Base-by-base conservation (phyloP, 2,329 filamentous ascomycete genomes). In the Colletotrichum camelliae region DNA sequence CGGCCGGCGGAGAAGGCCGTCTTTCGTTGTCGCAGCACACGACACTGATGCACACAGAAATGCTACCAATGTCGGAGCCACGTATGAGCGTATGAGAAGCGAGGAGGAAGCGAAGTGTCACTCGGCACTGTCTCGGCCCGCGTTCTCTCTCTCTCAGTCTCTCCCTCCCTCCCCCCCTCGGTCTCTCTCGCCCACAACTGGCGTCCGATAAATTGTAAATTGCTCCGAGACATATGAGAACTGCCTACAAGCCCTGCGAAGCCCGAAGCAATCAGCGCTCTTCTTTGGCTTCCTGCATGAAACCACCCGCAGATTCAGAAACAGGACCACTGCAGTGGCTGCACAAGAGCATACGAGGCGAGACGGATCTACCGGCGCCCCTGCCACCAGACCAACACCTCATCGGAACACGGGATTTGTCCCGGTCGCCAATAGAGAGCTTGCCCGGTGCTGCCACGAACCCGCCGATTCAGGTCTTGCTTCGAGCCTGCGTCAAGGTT, bases 221-320 rank as follows among this genome's bases (percentile, higher is more conserved):
- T 24, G n/a, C n/a, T 39, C 64, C 62, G 21, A 75, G 43, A 68
- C 70, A 74, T 39, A 69, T 75, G 70, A 65, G 13, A 52, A 21
- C 31, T 39, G 60, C 65, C 72, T 75, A 61, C 60, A 67, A 70
- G 18, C 21, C 24, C 60, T 60, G 27, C 48, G 21, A 70, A 61
- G 58, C 48, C 48, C 6, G 24, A 35, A 29, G 31, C 74, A 67
- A 71, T 75, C 74, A 75, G 61, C 48, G 39, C 35, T 31, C 66
- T 31, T 33, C 43, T 33, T 62, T 55, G 66, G 71, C 71, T 71
- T 60, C 48, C 55, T 75, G 74, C 74, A 76, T 74, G 37, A 58
- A 58, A 65, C 70, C 33, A 52, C 70, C 58, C 64, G 66, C 74
- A 74, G 64, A 73, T 68, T 75, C 48, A 66, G 74, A 75, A 75